Evolutionary conservation across 495 filamentous ascomycete species (phyloP).

Genomic region (Baudoinia panamericana): DNA sequence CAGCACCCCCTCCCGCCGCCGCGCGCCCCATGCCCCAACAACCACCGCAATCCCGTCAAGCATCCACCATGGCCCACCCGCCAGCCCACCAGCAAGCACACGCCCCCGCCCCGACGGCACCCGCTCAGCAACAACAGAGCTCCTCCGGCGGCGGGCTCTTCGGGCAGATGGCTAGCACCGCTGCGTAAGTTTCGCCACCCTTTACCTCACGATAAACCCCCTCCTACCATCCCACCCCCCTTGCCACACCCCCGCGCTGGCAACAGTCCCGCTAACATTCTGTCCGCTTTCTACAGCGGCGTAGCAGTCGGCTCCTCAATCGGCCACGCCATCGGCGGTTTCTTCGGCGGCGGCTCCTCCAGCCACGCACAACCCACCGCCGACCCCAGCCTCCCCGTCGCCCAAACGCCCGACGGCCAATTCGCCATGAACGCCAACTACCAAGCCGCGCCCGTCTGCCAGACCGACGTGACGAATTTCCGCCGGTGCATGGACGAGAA

Average conservation of each 20-base stretch:
- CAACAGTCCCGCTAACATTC: background rate
- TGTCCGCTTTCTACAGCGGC: conserved; percentile 62
- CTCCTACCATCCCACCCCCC: too few species aligned
- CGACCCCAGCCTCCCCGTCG: conserved; percentile 29
- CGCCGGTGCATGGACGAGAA: conserved; percentile 93
- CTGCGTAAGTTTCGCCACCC: conserved; percentile 31
- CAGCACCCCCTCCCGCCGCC: conserved; percentile 17
- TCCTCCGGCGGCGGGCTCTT: conserved; percentile 33
- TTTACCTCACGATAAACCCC: too few species aligned
- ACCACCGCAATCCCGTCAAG: conserved; percentile 23
- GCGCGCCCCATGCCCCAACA: conserved; percentile 21
- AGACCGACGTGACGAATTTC: conserved; percentile 68
- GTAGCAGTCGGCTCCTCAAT: conserved; percentile 90
- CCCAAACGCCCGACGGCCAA: conserved; percentile 30
- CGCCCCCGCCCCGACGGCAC: conserved; percentile 10
- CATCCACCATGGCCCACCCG: conserved; percentile 29
- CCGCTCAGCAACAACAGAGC: conserved; percentile 16
- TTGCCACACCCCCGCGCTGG: background rate
- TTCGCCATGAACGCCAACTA: conserved; percentile 38
- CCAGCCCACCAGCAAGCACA: conserved; percentile 16
- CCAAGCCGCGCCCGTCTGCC: conserved; percentile 47
- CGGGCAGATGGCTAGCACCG: conserved; percentile 35
- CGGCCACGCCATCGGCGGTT: conserved; percentile 81
- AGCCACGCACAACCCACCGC: conserved; percentile 34
- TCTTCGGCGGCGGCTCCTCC: conserved; percentile 59